These are phyloP conservation scores for Wickerhamiella cacticola DNA, from an alignment of 805 yeast species.

Conservation along the genomic window DNA sequence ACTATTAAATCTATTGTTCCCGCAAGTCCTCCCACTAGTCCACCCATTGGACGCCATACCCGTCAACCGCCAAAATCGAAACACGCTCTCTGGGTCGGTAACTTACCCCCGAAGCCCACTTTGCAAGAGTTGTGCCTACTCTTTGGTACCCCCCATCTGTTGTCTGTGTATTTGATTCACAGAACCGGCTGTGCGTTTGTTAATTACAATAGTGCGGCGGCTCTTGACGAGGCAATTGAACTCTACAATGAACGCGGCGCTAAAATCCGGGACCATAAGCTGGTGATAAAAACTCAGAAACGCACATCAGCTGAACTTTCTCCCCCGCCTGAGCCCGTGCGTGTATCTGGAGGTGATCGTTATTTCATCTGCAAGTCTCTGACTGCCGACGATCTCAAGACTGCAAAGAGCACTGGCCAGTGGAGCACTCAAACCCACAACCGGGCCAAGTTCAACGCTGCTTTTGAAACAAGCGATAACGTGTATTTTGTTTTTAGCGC, in stretches of 20 bases:
- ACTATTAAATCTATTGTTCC: background rate
- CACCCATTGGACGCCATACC: conserved; percentile 4
- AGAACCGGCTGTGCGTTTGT: conserved; percentile 35
- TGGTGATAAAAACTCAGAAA: conserved; percentile 25
- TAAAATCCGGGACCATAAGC: conserved; percentile 26
- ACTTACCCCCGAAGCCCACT: conserved; percentile 29
- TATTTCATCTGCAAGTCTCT: conserved; percentile 34
- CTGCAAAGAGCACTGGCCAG: conserved; percentile 26
- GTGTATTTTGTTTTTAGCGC: conserved; percentile 33
- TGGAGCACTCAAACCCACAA: conserved; percentile 36
- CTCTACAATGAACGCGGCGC: conserved; percentile 25
- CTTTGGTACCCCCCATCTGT: conserved; percentile 31
- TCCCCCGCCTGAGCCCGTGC: background rate
- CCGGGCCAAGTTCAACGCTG: conserved; percentile 29
- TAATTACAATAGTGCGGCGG: conserved; percentile 27
- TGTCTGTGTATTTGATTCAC: conserved; percentile 31
- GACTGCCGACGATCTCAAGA: conserved; percentile 30
- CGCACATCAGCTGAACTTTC: background rate
- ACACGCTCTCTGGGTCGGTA: conserved; percentile 39
- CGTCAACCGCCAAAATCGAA: conserved; percentile 28
- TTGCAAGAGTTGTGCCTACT: conserved; percentile 29
- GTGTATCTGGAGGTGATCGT: conserved; percentile 21
- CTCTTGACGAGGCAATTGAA: conserved; percentile 26
- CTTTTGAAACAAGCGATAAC: conserved; percentile 27
- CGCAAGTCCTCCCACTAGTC: background rate